These are phyloP conservation scores for Fagus sylvatica DNA, from an alignment of 306 rosid genomes.

Conservation along the genomic window DNA sequence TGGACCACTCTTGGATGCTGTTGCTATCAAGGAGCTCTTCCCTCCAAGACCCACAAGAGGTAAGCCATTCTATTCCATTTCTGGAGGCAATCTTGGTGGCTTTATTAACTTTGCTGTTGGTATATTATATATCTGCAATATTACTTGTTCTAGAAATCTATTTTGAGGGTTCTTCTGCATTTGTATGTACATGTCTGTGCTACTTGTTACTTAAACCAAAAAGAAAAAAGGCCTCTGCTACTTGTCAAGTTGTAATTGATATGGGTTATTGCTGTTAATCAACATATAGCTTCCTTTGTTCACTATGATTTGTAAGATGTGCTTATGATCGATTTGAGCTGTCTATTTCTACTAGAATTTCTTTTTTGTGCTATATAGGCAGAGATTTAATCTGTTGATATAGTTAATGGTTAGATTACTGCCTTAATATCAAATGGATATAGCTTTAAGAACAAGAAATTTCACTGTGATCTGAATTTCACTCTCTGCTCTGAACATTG, in stretches of 20 bases:
- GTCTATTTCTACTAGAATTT: not conserved
- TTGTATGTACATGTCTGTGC: not conserved
- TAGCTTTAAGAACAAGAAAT: not conserved
- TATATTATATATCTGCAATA: not conserved
- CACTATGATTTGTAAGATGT: not conserved
- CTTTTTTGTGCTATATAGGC: not conserved
- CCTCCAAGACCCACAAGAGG: constrained; percentile 74
- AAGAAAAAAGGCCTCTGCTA: not conserved
- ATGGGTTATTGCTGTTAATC: not conserved
- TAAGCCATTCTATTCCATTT: constrained; percentile 31
- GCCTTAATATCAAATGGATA: not conserved
- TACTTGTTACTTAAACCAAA: not conserved
- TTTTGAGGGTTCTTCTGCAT: not conserved
- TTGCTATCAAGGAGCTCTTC: constrained; percentile 79
- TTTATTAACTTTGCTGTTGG: not conserved
- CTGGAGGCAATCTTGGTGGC: not conserved
- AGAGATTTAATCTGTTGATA: not conserved
- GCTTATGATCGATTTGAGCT: not conserved
- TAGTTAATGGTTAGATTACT: not conserved
- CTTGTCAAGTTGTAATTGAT: not conserved
- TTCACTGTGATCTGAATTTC: too few species aligned
- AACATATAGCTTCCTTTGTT: not conserved
- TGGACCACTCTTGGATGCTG: constrained; percentile 91
- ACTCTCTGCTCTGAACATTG: too few species aligned
- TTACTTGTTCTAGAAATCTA: not conserved